A percentile compares a stretch with the other conserved stretches of the same genome.
Conservation (phyloP, 1,284 basidiomycete genomes). For the Leccinum solheimii region DNA sequence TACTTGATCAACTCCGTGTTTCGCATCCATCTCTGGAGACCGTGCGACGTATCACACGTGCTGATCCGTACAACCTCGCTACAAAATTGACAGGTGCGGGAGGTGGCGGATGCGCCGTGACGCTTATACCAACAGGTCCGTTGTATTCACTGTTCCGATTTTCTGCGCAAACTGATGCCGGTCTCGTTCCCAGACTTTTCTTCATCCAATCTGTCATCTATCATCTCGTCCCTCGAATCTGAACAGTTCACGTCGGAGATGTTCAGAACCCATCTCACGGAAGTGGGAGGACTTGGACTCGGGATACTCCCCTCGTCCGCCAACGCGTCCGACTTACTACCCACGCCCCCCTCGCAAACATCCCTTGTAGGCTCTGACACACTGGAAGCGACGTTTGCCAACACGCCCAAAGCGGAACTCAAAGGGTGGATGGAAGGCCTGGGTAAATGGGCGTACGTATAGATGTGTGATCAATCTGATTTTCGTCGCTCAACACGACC, state of each 20-base stretch:
- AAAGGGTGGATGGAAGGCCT: conserved; percentile 56
- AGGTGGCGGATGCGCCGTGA: conserved; percentile 98
- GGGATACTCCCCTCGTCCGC: conserved; percentile 58
- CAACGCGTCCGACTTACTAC: conserved; percentile 5
- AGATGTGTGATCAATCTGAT: background rate
- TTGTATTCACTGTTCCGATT: conserved; percentile 23
- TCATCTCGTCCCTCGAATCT: conserved; percentile 56
- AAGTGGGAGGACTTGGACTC: conserved; percentile 90
- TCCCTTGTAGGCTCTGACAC: conserved; percentile 44
- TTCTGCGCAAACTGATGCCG: conserved; percentile 10
- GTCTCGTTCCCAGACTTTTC: conserved; percentile 56
- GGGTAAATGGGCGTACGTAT: conserved; percentile 69
- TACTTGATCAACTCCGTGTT: conserved; percentile 89
- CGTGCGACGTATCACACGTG: conserved; percentile 71
- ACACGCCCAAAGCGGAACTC: conserved; percentile 46
- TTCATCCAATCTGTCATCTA: conserved; percentile 52
- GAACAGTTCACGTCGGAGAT: conserved; percentile 47
- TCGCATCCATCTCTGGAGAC: conserved; percentile 88
- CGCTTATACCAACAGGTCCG: conserved; percentile 87
- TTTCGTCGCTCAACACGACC: background rate
- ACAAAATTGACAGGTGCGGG: conserved; percentile 99
- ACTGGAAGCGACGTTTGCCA: conserved; percentile 53
- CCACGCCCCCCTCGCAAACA: conserved; percentile 32
- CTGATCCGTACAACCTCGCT: conserved; percentile 67
- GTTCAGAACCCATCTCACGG: conserved; percentile 88